These are phyloP conservation scores for Stylosanthes scabra DNA, from an alignment of 331 rosid species.

Conservation along the genomic window DNA sequence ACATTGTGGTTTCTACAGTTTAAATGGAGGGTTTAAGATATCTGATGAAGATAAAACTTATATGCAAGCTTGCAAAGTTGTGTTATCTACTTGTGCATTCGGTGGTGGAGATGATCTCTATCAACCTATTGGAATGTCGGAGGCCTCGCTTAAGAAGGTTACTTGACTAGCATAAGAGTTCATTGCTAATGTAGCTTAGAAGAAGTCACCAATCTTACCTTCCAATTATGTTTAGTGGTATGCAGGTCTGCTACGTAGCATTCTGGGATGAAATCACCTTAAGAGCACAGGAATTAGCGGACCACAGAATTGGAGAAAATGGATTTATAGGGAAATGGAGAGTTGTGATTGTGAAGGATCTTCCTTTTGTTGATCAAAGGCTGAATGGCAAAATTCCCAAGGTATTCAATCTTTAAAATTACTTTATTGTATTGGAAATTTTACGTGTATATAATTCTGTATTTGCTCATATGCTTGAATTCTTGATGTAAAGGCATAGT, in stretches of 20 bases:
- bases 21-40: slow-evolving; percentile 80
- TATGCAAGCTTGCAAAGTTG: slow-evolving; percentile 75
- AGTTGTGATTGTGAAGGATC: slow-evolving; percentile 79
- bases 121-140: slow-evolving; percentile 95
- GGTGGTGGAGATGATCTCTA: slow-evolving; percentile 99
- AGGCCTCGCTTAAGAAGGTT: slow-evolving; percentile 79
- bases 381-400: slow-evolving; percentile 97
- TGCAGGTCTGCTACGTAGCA: slow-evolving; percentile 96
- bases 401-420: slow-evolving; percentile 53
- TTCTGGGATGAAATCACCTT: slow-evolving; percentile 97
- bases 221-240: slow-evolving; percentile 49
- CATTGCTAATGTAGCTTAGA: slow-evolving; percentile 9
- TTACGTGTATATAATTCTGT: slow-evolving; percentile 15
- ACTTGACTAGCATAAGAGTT: slow-evolving; percentile 39
- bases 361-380: slow-evolving; percentile 93
- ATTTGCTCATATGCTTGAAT: slow-evolving; percentile 1
- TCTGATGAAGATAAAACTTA: slow-evolving; percentile 69
- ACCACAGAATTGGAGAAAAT: slow-evolving; percentile 60
- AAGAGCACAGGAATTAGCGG: slow-evolving; percentile 68
- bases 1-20: slow-evolving; percentile 90
- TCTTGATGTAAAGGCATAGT: background rate
- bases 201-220: slow-evolving; percentile 49
- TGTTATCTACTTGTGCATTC: slow-evolving; percentile 94
- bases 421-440: background rate
- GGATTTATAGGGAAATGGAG: slow-evolving; percentile 96